These are phyloP conservation scores for Leccinum fallax DNA, from an alignment of 1,284 basidiomycete species.

Conservation along the genomic window DNA sequence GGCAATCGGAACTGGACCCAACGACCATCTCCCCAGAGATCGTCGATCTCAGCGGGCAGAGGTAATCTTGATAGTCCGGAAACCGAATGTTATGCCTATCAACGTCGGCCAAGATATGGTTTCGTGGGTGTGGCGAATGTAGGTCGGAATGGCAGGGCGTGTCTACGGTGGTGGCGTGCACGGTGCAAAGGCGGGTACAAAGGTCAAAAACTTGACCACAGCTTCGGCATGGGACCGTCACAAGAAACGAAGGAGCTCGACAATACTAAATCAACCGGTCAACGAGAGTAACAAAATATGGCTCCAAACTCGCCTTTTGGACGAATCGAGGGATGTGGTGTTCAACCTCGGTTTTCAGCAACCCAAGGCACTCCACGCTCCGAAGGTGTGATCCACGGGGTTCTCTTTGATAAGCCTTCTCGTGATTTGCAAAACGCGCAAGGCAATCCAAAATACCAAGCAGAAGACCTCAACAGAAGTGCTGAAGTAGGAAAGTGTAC, in stretches of 20 bases:
- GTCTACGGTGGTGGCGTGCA: constrained; percentile 48
- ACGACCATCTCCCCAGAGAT: constrained; percentile 45
- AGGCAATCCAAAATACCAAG: constrained; percentile 59
- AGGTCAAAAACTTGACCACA: constrained; percentile 42
- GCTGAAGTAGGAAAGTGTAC: too few species aligned
- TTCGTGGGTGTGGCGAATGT: constrained; percentile 38
- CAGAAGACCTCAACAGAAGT: constrained; percentile 39
- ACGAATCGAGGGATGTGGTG: constrained; percentile 42
- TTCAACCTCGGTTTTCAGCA: constrained; percentile 38
- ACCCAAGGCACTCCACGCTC: constrained; percentile 55
- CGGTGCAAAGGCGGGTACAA: constrained; percentile 35
- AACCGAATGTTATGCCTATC: constrained; percentile 48
- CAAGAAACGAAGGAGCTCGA: constrained; percentile 38
- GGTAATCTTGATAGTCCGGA: constrained; percentile 48
- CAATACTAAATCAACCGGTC: constrained; percentile 19
- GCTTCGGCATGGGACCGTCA: constrained; percentile 59
- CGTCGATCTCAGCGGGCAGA: constrained; percentile 50
- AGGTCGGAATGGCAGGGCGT: constrained; percentile 56
- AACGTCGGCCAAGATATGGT: constrained; percentile 49
- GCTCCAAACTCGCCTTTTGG: constrained; percentile 34
- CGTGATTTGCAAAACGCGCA: constrained; percentile 48
- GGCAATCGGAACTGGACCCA: constrained; percentile 17
- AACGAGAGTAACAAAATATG: constrained; percentile 4
- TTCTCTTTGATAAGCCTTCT: constrained; percentile 27
- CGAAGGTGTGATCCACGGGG: constrained; percentile 40